Conservation (phyloP, 352 stramenopile species). For the Plasmopara halstedii region DNA sequence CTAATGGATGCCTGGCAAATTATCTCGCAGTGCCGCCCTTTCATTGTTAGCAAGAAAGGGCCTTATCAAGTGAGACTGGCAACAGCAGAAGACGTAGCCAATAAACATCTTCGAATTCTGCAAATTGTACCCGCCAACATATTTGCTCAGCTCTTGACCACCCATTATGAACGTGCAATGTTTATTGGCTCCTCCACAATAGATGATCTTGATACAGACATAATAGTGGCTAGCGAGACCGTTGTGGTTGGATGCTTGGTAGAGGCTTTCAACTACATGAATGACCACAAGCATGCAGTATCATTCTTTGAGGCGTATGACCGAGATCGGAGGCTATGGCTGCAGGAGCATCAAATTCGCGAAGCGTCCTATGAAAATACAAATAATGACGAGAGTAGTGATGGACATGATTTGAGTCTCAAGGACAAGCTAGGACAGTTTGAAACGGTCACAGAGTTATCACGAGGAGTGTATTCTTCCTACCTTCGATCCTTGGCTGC, state of each 20-base stretch:
- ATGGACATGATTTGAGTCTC: background rate
- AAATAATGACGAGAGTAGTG: background rate
- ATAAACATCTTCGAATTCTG: slow-evolving; percentile 10
- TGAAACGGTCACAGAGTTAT: slow-evolving; percentile 11
- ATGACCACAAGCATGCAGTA: slow-evolving; percentile 17
- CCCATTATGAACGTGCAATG: slow-evolving; percentile 13
- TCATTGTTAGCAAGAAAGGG: slow-evolving; percentile 13
- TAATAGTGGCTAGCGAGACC: slow-evolving; percentile 28
- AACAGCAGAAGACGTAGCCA: background rate
- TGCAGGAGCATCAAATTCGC: slow-evolving; percentile 21
- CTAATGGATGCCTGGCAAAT: slow-evolving; percentile 25
- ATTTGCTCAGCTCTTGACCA: slow-evolving; percentile 19
- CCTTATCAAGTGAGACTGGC: slow-evolving; percentile 6
- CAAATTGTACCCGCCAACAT: slow-evolving; percentile 30
- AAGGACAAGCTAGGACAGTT: slow-evolving; percentile 3
- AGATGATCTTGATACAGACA: slow-evolving; percentile 1
- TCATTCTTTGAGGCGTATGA: slow-evolving; percentile 33
- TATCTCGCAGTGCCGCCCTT: slow-evolving; percentile 21
- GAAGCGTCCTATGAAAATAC: slow-evolving; percentile 6
- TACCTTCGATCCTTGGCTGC: slow-evolving; percentile 25
- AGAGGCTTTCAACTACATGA: slow-evolving; percentile 15
- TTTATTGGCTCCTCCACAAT: slow-evolving; percentile 16
- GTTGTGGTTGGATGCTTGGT: slow-evolving; percentile 20
- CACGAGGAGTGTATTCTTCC: slow-evolving; percentile 11
- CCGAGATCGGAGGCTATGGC: slow-evolving; percentile 22